A percentile compares a stretch with the other conserved stretches of the same genome.
These are phyloP conservation scores for Cercospora zeae-maydis DNA, from an alignment of 2,329 filamentous ascomycete species.

Conservation along the genomic window DNA sequence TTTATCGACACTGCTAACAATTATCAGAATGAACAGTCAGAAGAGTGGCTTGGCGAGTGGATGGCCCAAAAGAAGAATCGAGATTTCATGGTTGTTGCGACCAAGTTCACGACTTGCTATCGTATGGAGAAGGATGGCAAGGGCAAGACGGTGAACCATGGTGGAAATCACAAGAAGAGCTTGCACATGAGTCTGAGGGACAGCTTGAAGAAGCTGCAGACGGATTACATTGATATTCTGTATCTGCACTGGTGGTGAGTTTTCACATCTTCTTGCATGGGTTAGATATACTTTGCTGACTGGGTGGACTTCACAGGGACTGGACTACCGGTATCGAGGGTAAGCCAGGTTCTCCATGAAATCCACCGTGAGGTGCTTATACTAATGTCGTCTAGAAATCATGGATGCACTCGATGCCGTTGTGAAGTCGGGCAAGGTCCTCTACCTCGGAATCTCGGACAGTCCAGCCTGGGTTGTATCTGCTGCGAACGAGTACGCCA, in stretches of 20 bases:
- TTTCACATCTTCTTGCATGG: neutral
- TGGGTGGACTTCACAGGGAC: conserved; percentile 26
- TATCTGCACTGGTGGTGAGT: conserved; percentile 38
- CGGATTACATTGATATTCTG: conserved; percentile 63
- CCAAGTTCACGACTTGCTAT: conserved; percentile 40
- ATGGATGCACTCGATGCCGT: conserved; percentile 45
- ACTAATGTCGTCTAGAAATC: conserved; percentile 32
- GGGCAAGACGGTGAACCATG: conserved; percentile 60
- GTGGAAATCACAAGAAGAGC: conserved; percentile 61
- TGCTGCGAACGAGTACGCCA: conserved; percentile 42
- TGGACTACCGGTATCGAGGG: conserved; percentile 40
- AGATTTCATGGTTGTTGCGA: conserved; percentile 41
- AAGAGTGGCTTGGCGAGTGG: conserved; percentile 46
- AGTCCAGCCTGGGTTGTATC: conserved; percentile 45
- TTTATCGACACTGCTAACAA: conserved; percentile 37
- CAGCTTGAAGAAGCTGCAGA: conserved; percentile 54
- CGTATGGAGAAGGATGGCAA: conserved; percentile 28
- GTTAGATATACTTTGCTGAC: neutral
- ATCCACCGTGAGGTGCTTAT: neutral
- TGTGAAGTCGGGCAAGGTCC: conserved; percentile 41
- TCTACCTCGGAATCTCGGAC: conserved; percentile 46
- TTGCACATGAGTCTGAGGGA: conserved; percentile 50
- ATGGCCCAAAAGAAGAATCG: conserved; percentile 39
- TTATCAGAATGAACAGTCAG: conserved; percentile 42
- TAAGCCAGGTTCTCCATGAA: neutral